phyloP scores from a whole-genome alignment of 2,329 filamentous ascomycete species.

The Phyllosticta citrichinensis region DNA sequence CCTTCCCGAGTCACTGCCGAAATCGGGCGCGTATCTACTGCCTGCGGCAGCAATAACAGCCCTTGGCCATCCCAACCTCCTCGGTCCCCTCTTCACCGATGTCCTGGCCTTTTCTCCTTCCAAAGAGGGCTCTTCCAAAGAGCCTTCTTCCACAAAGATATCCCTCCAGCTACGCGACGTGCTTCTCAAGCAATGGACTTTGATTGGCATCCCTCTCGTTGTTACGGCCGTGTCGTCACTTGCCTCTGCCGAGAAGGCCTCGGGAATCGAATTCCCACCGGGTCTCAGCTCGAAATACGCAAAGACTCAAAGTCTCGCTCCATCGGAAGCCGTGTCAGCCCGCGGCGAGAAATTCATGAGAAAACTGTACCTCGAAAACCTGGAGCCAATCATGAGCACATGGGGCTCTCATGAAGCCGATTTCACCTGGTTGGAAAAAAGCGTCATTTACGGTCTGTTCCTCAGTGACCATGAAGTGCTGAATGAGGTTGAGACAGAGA shows the following conservation, averaged over 20 bases:
- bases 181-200: slow-evolving; percentile 6
- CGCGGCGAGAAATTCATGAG: background rate
- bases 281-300: background rate
- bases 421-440: slow-evolving; percentile 36
- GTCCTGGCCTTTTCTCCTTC: background rate
- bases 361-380: background rate
- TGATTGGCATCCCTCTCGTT: slow-evolving; percentile 7
- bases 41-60: slow-evolving; percentile 1
- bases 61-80: slow-evolving; percentile 5
- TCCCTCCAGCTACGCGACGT: slow-evolving; percentile 9
- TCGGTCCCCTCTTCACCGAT: slow-evolving; percentile 4
- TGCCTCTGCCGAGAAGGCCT: background rate
- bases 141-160: background rate
- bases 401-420: slow-evolving; percentile 3
- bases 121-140: background rate
- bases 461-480: slow-evolving; percentile 47
- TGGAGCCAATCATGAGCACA: background rate
- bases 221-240: slow-evolving; percentile 3
- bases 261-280: background rate
- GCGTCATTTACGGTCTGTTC: slow-evolving; percentile 51
- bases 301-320: background rate
- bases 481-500: slow-evolving; percentile 44
- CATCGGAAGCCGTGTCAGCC: background rate
- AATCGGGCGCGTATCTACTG: slow-evolving; percentile 2
- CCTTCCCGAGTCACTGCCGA: background rate